Evolutionary conservation across 306 rosid genomes (phyloP).

Genomic region (Quercus parvula): DNA sequence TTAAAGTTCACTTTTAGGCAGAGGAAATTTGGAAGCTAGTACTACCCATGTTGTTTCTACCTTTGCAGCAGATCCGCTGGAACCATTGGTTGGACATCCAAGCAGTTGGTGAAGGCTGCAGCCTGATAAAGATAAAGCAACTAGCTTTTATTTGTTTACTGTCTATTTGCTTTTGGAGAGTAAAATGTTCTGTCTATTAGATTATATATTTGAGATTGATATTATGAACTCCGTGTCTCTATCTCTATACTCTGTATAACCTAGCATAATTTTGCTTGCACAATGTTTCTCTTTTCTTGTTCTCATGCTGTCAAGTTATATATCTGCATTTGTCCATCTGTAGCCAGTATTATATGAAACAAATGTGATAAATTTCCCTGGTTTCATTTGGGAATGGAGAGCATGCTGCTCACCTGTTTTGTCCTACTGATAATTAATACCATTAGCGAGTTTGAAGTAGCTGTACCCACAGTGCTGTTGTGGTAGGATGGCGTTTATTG

Average conservation of each 20-base stretch:
- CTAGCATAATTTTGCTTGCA: background rate
- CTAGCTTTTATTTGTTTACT: constrained; percentile 44
- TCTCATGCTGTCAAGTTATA: background rate
- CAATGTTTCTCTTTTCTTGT: background rate
- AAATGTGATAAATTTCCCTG: background rate
- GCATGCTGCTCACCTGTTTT: background rate
- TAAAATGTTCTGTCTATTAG: constrained; percentile 24
- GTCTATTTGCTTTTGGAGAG: constrained; percentile 39
- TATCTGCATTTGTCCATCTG: background rate
- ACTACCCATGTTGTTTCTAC: constrained; percentile 36
- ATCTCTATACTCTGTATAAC: background rate
- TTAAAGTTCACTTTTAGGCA: constrained; percentile 38
- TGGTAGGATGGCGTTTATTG: background rate
- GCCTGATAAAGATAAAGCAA: constrained; percentile 36
- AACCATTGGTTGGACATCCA: constrained; percentile 40
- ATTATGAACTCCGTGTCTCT: constrained; percentile 23
- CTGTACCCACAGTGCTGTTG: background rate
- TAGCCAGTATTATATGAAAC: background rate
- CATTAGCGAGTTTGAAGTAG: background rate
- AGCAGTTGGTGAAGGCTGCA: constrained; percentile 36
- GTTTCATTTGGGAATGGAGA: background rate
- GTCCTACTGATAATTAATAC: background rate
- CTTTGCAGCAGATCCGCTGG: constrained; percentile 36
- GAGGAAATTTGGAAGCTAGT: constrained; percentile 53
- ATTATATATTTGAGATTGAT: constrained; percentile 26